Conservation (phyloP, 176 grass and related monocot species). For the Oryza punctata region DNA sequence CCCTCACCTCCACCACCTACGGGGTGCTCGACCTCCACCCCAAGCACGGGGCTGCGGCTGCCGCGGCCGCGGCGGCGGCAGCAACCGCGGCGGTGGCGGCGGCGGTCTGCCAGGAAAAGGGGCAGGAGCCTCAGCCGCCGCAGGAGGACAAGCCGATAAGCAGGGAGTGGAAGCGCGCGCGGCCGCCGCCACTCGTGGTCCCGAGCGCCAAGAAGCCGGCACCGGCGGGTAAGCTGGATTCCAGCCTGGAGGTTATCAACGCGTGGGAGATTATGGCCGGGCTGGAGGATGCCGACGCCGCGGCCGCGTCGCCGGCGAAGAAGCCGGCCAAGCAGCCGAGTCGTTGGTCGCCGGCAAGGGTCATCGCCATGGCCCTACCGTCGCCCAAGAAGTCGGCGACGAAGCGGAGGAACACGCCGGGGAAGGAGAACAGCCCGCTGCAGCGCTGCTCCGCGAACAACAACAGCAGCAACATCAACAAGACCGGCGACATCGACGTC, state of each 20-base stretch:
- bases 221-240: constrained; percentile 37
- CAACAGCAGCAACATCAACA: neutral
- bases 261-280: constrained; percentile 92
- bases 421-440: constrained; percentile 90
- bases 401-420: constrained; percentile 46
- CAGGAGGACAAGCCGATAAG: constrained; percentile 64
- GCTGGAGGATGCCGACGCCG: constrained; percentile 54
- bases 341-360: constrained; percentile 67
- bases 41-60: constrained; percentile 10
- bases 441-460: constrained; percentile 45
- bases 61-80: neutral
- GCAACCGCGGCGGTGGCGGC: neutral
- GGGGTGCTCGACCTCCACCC: constrained; percentile 75
- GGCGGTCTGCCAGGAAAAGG: constrained; percentile 17
- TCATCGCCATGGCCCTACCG: constrained; percentile 46
- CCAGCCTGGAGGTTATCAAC: constrained; percentile 82
- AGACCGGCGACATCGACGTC: constrained; percentile 40
- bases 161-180: constrained; percentile 58
- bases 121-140: constrained; percentile 15
- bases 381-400: constrained; percentile 52
- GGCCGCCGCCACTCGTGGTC: constrained; percentile 49
- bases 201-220: constrained; percentile 49
- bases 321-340: constrained; percentile 54
- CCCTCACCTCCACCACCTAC: constrained; percentile 92
- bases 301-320: constrained; percentile 62